Evolutionary conservation across 2,329 filamentous ascomycete genomes (phyloP).

Genomic region (Pezicula neosporulosa): DNA sequence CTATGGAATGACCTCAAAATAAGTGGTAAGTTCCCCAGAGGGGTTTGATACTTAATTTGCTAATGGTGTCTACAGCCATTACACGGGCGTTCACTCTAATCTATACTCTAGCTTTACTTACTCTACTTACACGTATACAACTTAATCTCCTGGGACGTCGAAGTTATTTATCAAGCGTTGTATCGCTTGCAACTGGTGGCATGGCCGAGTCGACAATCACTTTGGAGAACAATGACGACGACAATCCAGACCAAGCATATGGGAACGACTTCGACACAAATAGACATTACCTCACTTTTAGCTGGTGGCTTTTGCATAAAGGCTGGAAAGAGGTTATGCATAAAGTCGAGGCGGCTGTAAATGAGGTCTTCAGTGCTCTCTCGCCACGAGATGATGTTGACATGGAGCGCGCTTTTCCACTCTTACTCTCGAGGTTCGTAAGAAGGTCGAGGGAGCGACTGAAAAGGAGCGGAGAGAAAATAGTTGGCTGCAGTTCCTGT

Average conservation of each 20-base stretch:
- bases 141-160: constrained; percentile 93
- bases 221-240: constrained; percentile 91
- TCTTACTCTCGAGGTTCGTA: constrained; percentile 78
- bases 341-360: constrained; percentile 80
- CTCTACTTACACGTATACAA: constrained; percentile 90
- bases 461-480: constrained; percentile 56
- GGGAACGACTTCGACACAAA: constrained; percentile 97
- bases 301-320: constrained; percentile 94
- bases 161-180: constrained; percentile 93
- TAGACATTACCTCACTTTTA: constrained; percentile 89
- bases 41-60: constrained; percentile 11
- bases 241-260: constrained; percentile 75
- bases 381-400: constrained; percentile 87
- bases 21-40: constrained; percentile 60
- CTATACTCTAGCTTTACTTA: constrained; percentile 86
- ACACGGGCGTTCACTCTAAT: constrained; percentile 87
- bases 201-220: constrained; percentile 73
- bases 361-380: constrained; percentile 82
- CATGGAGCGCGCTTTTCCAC: constrained; percentile 73
- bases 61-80: constrained; percentile 57
- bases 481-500: constrained; percentile 75
- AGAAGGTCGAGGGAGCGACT: constrained; percentile 75
- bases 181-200: constrained; percentile 78
- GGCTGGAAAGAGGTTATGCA: constrained; percentile 83
- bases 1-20: constrained; percentile 98